Base-by-base conservation (phyloP, 192 early-diverging fungal genomes). In the Coemansia sp. region DNA sequence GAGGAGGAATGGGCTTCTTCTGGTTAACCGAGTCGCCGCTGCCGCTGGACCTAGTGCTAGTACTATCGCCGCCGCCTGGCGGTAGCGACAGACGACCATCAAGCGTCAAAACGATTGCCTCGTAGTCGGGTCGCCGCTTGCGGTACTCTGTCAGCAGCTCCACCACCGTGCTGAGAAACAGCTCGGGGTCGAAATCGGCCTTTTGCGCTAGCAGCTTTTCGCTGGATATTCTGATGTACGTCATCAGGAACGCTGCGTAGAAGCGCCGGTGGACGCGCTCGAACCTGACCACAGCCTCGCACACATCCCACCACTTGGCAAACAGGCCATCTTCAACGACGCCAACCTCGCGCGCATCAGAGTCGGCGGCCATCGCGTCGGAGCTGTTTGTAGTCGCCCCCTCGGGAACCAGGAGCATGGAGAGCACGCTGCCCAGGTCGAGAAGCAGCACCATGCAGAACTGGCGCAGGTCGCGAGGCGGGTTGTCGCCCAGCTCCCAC, bases 131-230 rank as follows among this genome's bases (percentile, higher is more conserved):
- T 19, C 83, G 70, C 24, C 77, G 77, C 68, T 80, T 79, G 45
- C 83, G 76, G 38, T 73, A 77, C 62, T 84, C 83, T 20, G 83
- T 84, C 47, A 84, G 66, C 40, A 84, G 74, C 60, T 79, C 83
- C 14, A 71, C 49, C 19, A 73, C 69, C 74, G 77, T 70, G 19
- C 56, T 68, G 32, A 84, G 43, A 36, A 79, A 84, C 46, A 84
- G 41, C 68, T 84, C 83, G 1, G 77, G 74, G 24, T 84, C 71
- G 62, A 79, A 79, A 41, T 77, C 74, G 36, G 77, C 70, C 61
- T 84, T 79, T 41, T 78, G 77, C 6, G 58, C 66, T 32, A 79
- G 66, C 22, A 84, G 53, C 69, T 67, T 71, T 45, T 84, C 83
- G 67, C 77, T 75, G 9, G 83, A 57, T 12, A 74, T 43, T 37